These are phyloP conservation scores for Schizophyllum amplum DNA, from an alignment of 1,284 basidiomycete species.

Conservation along the genomic window DNA sequence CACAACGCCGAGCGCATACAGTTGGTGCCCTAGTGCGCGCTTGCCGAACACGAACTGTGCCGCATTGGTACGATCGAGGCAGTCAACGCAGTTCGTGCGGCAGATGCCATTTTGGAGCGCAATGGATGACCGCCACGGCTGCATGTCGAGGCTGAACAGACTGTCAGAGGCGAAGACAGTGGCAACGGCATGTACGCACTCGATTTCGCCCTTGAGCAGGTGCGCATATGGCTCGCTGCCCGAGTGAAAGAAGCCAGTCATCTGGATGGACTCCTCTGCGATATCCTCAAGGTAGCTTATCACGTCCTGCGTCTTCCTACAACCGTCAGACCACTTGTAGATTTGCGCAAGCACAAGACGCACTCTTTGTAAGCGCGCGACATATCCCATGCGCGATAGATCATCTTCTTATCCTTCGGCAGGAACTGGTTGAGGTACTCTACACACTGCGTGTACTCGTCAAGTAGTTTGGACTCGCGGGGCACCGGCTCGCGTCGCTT, in stretches of 20 bases:
- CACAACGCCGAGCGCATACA: slow-evolving; percentile 90
- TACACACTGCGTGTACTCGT: slow-evolving; percentile 91
- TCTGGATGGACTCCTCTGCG: slow-evolving; percentile 88
- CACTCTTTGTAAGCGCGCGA: slow-evolving; percentile 84
- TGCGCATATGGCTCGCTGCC: slow-evolving; percentile 74
- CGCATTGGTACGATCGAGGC: slow-evolving; percentile 95
- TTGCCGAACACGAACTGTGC: slow-evolving; percentile 98
- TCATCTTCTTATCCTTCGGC: slow-evolving; percentile 79
- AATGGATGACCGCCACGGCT: slow-evolving; percentile 59
- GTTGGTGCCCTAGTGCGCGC: slow-evolving; percentile 89
- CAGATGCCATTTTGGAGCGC: slow-evolving; percentile 88
- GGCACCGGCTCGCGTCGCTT: slow-evolving; percentile 78
- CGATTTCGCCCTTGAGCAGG: slow-evolving; percentile 39
- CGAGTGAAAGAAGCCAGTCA: slow-evolving; percentile 93
- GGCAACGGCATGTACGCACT: slow-evolving; percentile 23
- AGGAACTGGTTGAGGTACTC: slow-evolving; percentile 94
- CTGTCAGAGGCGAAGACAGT: not conserved
- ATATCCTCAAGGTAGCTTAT: slow-evolving; percentile 94
- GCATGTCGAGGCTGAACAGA: slow-evolving; percentile 12
- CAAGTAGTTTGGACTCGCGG: slow-evolving; percentile 88
- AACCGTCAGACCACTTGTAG: not conserved
- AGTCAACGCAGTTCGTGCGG: slow-evolving; percentile 92
- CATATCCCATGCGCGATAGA: slow-evolving; percentile 97
- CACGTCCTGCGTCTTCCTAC: slow-evolving; percentile 89
- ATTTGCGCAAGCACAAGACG: slow-evolving; percentile 14